Evolutionary conservation across 1,284 basidiomycete genomes (phyloP).

Genomic region (Cystobasidium sp.): DNA sequence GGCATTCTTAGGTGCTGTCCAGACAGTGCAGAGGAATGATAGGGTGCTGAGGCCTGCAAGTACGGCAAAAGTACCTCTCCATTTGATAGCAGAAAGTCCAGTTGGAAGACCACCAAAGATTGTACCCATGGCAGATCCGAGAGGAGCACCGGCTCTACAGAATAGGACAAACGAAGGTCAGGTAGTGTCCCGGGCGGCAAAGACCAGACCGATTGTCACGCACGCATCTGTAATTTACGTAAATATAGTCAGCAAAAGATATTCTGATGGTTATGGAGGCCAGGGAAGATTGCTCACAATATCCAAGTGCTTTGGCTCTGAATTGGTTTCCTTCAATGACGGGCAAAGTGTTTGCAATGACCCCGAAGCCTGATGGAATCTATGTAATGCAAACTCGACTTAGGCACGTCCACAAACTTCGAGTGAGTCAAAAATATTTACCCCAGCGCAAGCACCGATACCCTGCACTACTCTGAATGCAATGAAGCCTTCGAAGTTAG

Average conservation of each 20-base stretch:
- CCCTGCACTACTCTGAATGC: slow-evolving; percentile 31
- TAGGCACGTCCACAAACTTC: not conserved
- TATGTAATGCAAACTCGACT: not conserved
- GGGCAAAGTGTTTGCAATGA: slow-evolving; percentile 35
- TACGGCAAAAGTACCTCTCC: slow-evolving; percentile 55
- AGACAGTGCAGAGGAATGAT: slow-evolving; percentile 51
- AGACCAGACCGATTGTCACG: no score
- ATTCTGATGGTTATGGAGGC: no score
- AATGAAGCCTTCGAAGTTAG: slow-evolving; percentile 19
- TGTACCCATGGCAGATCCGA: slow-evolving; percentile 33
- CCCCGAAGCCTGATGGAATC: slow-evolving; percentile 40
- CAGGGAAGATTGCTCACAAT: no score
- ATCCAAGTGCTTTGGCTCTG: slow-evolving; percentile 2
- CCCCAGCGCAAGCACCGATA: slow-evolving; percentile 39
- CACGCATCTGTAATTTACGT: no score
- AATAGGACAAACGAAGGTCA: no score
- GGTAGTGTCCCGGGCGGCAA: no score
- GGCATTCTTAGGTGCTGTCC: slow-evolving; percentile 53
- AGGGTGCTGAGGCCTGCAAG: slow-evolving; percentile 53
- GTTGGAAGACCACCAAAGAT: slow-evolving; percentile 42
- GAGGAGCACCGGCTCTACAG: slow-evolving; percentile 41
- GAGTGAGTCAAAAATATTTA: not conserved
- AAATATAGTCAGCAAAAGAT: no score
- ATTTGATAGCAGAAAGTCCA: slow-evolving; percentile 44
- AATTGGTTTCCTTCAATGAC: slow-evolving; percentile 29